Base-by-base conservation (phyloP, 179 eudicot genomes). In the Drosera spatulata region DNA sequence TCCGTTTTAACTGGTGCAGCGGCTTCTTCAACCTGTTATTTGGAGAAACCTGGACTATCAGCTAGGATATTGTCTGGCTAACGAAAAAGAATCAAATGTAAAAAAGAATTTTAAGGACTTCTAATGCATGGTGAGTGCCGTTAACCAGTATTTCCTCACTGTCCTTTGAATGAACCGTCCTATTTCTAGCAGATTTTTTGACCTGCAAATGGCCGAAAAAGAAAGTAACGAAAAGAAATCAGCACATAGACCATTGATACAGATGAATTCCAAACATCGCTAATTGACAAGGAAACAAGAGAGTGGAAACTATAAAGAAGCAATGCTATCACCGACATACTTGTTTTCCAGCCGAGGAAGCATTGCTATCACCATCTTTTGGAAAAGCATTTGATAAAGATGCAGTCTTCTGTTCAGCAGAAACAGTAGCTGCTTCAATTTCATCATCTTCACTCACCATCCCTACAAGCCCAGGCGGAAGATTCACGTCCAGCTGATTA, bases 401-500 rank as follows among this genome's bases (percentile, higher is more conserved):
- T 45, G 67, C 60, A 58, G 62, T 64, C 14, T 56, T 64, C 59
- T 77, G 68, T 56, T 7, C 68, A 14, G 56, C 67, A 56, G 60
- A 64, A 41, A 58, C 68, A 60, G 53, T 50, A 50, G 45, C 69
- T 39, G 65, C 43, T 63, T 58, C 67, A 58, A 56, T 64, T 55
- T 46, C 62, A 56, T 64, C 50, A 13, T 61, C 70, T 65, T 71
- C 75, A 55, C 69, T 56, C 67, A 85, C 61, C 39, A 81, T 53
- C 61, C 69, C 85, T 70, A 79, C 97, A 57, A 87, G 41, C 49
- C 75, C 77, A 59, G 74, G 67, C 59, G 95, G 94, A 65, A 90
- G 74, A 79, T 83, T 75, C n/a, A 50, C 80, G 68, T 90, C 96
- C 75, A 94, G 85, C 71, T 80, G 74, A 74, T 85, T 85, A 74